Percentiles rank a stretch among this genome's conserved stretches.
Evolutionary conservation across 495 filamentous ascomycete genomes (phyloP).

Genomic region (Annulohypoxylon bovei): DNA sequence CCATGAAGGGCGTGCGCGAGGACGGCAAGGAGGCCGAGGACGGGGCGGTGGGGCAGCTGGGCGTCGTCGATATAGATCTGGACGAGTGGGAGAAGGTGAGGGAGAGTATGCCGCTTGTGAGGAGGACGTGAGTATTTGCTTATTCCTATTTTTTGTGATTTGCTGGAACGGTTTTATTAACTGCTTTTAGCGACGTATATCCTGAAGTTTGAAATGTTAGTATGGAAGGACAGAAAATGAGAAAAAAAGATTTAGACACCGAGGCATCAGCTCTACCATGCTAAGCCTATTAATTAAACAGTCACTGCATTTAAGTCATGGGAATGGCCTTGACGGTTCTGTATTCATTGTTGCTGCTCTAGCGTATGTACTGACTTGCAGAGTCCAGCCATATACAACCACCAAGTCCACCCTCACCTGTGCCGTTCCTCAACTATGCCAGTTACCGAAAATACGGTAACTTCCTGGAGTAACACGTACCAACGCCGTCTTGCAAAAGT

Average conservation of each 20-base stretch:
- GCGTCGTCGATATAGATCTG: conserved; percentile 59
- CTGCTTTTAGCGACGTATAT: conserved; percentile 65
- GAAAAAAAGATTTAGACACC: background rate
- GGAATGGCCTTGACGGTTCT: conserved; percentile 31
- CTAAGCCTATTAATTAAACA: background rate
- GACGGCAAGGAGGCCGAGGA: conserved; percentile 52
- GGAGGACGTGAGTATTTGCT: conserved; percentile 55
- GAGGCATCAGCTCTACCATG: background rate
- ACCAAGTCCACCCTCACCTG: conserved; percentile 18
- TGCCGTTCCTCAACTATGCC: background rate
- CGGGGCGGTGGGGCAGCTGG: conserved; percentile 56
- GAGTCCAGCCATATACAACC: conserved; percentile 22
- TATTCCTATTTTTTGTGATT: background rate
- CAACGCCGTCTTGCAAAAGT: conserved; percentile 16
- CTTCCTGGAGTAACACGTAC: background rate
- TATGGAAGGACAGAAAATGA: background rate
- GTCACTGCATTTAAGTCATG: background rate
- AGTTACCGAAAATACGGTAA: background rate
- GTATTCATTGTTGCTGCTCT: conserved; percentile 16
- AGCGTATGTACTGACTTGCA: conserved; percentile 25
- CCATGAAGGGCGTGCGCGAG: conserved; percentile 64
- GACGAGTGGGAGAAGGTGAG: conserved; percentile 59
- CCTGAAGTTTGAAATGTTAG: conserved; percentile 58
- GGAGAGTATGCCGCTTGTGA: conserved; percentile 70
- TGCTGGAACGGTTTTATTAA: conserved; percentile 11